Evolutionary conservation across 1,284 basidiomycete genomes (phyloP).

Genomic region (Ceratobasidium sp.): DNA sequence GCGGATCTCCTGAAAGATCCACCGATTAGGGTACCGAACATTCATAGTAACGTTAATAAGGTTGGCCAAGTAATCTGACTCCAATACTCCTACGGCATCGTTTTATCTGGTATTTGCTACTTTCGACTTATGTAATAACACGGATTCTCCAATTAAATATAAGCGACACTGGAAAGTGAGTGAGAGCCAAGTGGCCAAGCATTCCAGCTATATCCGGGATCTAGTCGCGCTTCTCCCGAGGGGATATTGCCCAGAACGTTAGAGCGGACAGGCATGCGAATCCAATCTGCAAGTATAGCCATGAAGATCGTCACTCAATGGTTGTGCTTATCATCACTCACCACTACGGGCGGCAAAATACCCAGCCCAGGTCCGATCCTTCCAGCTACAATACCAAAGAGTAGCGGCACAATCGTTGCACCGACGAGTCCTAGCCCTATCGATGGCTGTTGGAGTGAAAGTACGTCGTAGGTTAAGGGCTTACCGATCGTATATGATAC

Average conservation of each 20-base stretch:
- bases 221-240: not conserved
- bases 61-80: too few species aligned
- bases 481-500: slow-evolving; percentile 20
- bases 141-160: too few species aligned
- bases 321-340: not conserved
- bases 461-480: not conserved
- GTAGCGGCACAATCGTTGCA: slow-evolving; percentile 11
- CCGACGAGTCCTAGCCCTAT: slow-evolving; percentile 17
- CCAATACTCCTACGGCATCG: too few species aligned
- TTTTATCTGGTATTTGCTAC: too few species aligned
- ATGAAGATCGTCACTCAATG: not conserved
- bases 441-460: not conserved
- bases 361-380: slow-evolving; percentile 1
- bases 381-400: slow-evolving; percentile 9
- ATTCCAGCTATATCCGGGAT: too few species aligned
- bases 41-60: too few species aligned
- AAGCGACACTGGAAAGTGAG: too few species aligned
- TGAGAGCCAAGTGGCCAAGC: too few species aligned
- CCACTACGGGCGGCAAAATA: slow-evolving; percentile 10
- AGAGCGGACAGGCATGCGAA: not conserved
- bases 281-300: not conserved
- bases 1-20: too few species aligned
- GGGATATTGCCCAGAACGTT: not conserved
- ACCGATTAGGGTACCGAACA: too few species aligned
- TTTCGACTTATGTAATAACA: too few species aligned